Percentiles rank a stretch among this genome's conserved stretches.
Evolutionary conservation across 2,329 filamentous ascomycete genomes (phyloP).

Genomic region (Alternaria panax): DNA sequence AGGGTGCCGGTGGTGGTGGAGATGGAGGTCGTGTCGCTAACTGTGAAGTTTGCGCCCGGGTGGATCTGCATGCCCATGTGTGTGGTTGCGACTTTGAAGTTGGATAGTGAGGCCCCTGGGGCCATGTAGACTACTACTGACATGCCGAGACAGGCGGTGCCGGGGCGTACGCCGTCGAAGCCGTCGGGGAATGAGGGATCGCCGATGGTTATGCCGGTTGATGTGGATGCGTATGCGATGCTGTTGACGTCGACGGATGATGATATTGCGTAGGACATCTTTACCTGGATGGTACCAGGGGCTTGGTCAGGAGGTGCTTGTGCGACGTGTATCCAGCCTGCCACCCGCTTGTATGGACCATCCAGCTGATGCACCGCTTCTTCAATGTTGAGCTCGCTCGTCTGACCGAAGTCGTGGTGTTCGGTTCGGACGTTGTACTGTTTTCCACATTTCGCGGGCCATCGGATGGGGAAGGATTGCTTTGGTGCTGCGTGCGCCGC

Average conservation of each 20-base stretch:
- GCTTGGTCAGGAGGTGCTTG: constrained; percentile 45
- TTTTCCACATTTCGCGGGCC: constrained; percentile 45
- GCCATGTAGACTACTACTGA: constrained; percentile 49
- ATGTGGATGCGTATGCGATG: constrained; percentile 37
- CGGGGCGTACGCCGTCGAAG: constrained; percentile 32
- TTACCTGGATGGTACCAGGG: constrained; percentile 46
- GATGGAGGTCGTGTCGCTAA: constrained; percentile 44
- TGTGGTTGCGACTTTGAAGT: constrained; percentile 44
- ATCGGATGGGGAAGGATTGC: constrained; percentile 44
- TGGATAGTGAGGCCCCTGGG: constrained; percentile 41
- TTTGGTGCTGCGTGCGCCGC: constrained; percentile 16
- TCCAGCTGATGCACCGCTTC: constrained; percentile 43
- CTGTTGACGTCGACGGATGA: constrained; percentile 39
- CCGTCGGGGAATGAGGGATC: constrained; percentile 33
- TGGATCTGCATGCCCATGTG: constrained; percentile 52
- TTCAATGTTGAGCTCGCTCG: constrained; percentile 35
- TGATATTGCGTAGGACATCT: constrained; percentile 49
- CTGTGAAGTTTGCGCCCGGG: constrained; percentile 38
- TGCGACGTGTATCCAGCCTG: constrained; percentile 51
- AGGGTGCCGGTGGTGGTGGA: constrained; percentile 46
- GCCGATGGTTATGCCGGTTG: constrained; percentile 36
- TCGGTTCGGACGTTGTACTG: constrained; percentile 44
- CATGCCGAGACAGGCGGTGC: constrained; percentile 49
- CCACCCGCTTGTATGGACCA: constrained; percentile 44
- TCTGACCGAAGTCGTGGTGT: constrained; percentile 36